Percentiles rank a stretch among this genome's conserved stretches.
Conservation (phyloP, 1,139 yeast species). For the Candida labiduridarum region DNA sequence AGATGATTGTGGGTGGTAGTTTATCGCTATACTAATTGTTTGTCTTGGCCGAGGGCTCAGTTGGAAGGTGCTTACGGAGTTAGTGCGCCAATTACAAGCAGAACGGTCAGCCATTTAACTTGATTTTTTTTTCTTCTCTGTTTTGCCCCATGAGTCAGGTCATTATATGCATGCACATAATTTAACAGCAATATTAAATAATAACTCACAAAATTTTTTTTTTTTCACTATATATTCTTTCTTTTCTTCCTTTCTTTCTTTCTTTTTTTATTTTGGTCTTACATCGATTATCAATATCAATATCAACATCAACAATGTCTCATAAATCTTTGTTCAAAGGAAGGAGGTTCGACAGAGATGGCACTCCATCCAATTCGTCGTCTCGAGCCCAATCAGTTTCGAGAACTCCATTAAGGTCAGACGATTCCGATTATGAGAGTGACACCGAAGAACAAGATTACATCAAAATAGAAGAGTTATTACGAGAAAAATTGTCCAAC, state of each 20-base stretch:
- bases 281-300: background rate
- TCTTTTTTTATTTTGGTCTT: background rate
- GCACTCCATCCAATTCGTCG: constrained; percentile 25
- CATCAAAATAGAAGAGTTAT: constrained; percentile 42
- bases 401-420: constrained; percentile 39
- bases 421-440: constrained; percentile 44
- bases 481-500: constrained; percentile 38
- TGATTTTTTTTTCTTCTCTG: background rate
- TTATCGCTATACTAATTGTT: background rate
- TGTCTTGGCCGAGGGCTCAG: background rate
- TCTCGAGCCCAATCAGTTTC: constrained; percentile 42
- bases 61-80: background rate
- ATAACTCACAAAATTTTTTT: background rate
- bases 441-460: constrained; percentile 45
- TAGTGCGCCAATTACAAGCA: background rate
- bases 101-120: background rate
- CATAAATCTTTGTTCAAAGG: constrained; percentile 15
- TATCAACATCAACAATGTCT: constrained; percentile 10
- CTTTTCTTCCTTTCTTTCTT: no score
- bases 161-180: background rate
- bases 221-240: background rate
- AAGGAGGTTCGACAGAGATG: constrained; percentile 20
- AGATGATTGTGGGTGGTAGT: background rate
- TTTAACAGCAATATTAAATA: background rate
- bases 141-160: background rate